Evolutionary conservation across 441 rosid species (phyloP), one percentile per base, ranked within the genome.

Genomic region (Bruguiera hainesii): DNA sequence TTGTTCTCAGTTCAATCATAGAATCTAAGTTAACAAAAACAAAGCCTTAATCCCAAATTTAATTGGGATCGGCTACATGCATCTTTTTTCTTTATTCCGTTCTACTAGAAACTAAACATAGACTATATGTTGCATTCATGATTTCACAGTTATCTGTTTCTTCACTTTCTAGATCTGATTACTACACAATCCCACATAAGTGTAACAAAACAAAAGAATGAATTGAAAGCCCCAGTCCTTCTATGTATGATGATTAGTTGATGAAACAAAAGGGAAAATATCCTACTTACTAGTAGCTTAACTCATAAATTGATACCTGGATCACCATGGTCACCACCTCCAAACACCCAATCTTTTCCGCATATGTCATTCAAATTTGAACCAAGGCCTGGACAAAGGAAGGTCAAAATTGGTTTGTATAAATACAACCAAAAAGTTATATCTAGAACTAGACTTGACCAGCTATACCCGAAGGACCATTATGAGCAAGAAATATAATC

Each of bases 291-390:
- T 68, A 62, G 69, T 68, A 67, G 69, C 70, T 61, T 57, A 63
- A 57, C 23, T 63, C 28, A 21, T 59, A 71, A 11, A 48, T 35
- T 16, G 46, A 65, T 79, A 91, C 97, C 97, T 77, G 87, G 93
- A 88, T 91, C 97, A 61, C 98, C 98, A 79, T 90, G 83, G 84
- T 89, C 97, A 46, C 96, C 93, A 16, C 86, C 97, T 69, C 76
- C 87, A 59, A 21, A 61, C 30, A 37, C 75, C 97, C 93, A 90
- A 75, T 93, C 96, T 82, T 65, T 85, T 76, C 96, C 96, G 69
- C 98, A 90, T 7, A 93, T 90, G 76, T 89, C 90, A 72, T 81
- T 82, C 69, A 77, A 61, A 66, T 76, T 84, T 68, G 91, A 84
- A 66, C 97, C 98, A 68, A 91, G 96, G 48, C 95, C 98, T 93